These are phyloP conservation scores for Hericium rajendrae DNA, from an alignment of 768 basidiomycete species.

Conservation along the genomic window DNA sequence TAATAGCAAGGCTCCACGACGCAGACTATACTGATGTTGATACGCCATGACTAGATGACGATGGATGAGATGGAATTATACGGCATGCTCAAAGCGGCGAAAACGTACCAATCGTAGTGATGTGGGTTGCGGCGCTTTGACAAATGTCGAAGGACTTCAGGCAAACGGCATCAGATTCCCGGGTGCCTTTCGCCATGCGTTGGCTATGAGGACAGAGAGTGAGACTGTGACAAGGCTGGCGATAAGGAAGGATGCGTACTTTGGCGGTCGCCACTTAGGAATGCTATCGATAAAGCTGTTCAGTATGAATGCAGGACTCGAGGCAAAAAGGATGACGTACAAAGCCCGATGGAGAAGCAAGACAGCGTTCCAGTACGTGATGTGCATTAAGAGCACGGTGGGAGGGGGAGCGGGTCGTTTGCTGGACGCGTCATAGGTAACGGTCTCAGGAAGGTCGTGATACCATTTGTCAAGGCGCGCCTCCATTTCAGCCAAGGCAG, in stretches of 20 bases:
- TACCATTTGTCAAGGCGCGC: constrained; percentile 67
- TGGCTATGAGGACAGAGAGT: not conserved
- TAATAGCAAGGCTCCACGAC: constrained; percentile 52
- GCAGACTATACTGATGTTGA: constrained; percentile 51
- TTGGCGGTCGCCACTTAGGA: constrained; percentile 45
- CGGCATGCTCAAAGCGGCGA: not conserved
- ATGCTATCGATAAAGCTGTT: constrained; percentile 34
- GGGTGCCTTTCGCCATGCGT: constrained; percentile 2
- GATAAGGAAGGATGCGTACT: not conserved
- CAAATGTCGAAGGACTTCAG: constrained; percentile 68
- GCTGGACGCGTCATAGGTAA: constrained; percentile 50
- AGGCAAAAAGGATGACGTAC: constrained; percentile 34
- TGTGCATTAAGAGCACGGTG: constrained; percentile 57
- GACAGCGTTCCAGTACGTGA: constrained; percentile 70
- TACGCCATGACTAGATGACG: constrained; percentile 42
- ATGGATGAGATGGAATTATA: constrained; percentile 1
- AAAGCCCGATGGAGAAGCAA: constrained; percentile 70
- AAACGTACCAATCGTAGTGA: constrained; percentile 51
- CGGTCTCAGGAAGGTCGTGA: constrained; percentile 51
- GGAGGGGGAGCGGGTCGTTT: constrained; percentile 49
- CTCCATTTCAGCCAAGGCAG: constrained; percentile 47
- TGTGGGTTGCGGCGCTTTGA: constrained; percentile 61
- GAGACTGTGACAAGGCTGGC: not conserved
- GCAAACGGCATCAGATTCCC: constrained; percentile 33
- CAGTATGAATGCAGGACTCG: not conserved